Conservation (phyloP, 768 basidiomycete species). For the Lentinula raphanica region DNA sequence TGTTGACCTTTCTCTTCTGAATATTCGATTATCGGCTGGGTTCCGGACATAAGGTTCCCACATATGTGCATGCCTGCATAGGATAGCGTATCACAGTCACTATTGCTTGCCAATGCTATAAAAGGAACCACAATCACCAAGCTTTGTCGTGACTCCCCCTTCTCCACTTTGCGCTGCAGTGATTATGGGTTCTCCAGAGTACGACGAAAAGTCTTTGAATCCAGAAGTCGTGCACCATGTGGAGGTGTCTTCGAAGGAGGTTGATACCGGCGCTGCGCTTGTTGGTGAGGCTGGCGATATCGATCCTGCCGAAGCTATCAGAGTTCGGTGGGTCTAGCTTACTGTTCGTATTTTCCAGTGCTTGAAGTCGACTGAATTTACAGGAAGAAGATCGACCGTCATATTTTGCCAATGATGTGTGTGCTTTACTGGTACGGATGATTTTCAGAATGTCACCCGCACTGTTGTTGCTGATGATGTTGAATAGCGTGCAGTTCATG, state of each 20-base stretch:
- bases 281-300: conserved; percentile 28
- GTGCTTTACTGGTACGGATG: conserved; percentile 33
- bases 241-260: conserved; percentile 35
- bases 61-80: background rate
- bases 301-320: conserved; percentile 30
- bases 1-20: no score
- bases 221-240: conserved; percentile 18
- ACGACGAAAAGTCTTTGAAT: conserved; percentile 20
- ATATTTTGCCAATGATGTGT: conserved; percentile 51
- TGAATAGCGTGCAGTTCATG: conserved; percentile 72
- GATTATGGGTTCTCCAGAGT: conserved; percentile 1
- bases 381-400: conserved; percentile 42
- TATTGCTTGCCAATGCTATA: no score
- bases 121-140: background rate
- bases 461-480: conserved; percentile 7
- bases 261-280: conserved; percentile 43
- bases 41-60: background rate
- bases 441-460: no score
- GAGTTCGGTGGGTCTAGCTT: conserved; percentile 30
- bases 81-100: background rate
- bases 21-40: no score
- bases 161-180: background rate
- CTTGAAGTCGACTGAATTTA: background rate
- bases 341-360: no score
- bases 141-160: background rate